Base-by-base conservation (phyloP, 176 grass and related monocot species). In the Coix lacrymajobi region DNA sequence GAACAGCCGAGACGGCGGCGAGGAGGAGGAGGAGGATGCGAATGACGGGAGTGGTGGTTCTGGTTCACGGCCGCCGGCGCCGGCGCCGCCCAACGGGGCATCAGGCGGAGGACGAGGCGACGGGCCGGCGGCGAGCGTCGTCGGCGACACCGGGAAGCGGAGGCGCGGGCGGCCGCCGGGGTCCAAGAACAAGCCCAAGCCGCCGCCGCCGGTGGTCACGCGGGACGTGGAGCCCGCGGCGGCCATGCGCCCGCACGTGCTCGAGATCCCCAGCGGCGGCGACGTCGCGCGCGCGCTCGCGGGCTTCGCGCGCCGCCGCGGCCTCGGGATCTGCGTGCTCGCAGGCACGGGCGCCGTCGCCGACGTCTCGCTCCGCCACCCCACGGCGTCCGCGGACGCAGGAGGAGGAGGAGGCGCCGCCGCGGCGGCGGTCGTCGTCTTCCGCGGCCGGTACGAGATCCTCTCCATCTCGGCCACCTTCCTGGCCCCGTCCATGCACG, bases 161-260 rank as follows among this genome's bases (percentile, higher is more conserved):
- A 80, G 79, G 67, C 82, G 87, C 2, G 94, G 94, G 45, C 87
- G 94, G 14, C 94, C 94, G 8, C 91, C 82, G 30, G 94, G 94
- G 44, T 97, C 94, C 12, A 97, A 97, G 87, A 97, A 97, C 83
- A 97, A 88, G 87, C 92, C 92, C 0, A 97, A 94, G 85, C 87
- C 83, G 9, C 80, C 79, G 10, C 85, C 83, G 30, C 74, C 82
- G 49, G 83, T 85, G 14, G 70, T 90, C 41, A 88, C 90, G 29
- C 83, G 73, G 9, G 92, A 90, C 32, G 82, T 86, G 14, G 94
- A 92, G 16, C 80, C 92, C 0, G 66, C 87, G 44, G 62, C 80
- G 1, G 89, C 90, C 12, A 92, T 97, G 90, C 85, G 88, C 14
- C 90, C 94, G 6, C 86, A 97, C 76, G 73, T 97, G 57, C 72